phyloP scores from a whole-genome alignment of 2,329 filamentous ascomycete genomes.

The Calonectria henricotiae region DNA sequence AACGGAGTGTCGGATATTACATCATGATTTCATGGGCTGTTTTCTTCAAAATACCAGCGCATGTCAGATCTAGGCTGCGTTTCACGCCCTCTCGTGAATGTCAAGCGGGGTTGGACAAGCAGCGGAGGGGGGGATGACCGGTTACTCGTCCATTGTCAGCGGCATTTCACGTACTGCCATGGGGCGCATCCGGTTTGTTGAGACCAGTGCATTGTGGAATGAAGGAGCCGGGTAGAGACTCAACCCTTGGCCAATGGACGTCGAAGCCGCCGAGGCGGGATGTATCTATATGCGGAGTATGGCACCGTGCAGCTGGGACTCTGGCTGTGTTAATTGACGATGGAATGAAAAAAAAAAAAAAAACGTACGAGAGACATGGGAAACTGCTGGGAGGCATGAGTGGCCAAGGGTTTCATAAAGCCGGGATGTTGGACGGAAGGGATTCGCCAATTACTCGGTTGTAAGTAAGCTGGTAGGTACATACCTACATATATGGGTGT shows the following conservation, averaged over 20 bases:
- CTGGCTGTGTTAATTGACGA: constrained; percentile 1
- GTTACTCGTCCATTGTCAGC: background rate
- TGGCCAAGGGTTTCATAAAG: background rate
- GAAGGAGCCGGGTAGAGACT: constrained; percentile 32
- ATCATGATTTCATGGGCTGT: background rate
- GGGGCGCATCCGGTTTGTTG: constrained; percentile 27
- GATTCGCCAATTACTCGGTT: background rate
- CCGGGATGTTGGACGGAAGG: background rate
- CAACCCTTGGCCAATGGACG: constrained; percentile 18
- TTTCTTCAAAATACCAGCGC: background rate
- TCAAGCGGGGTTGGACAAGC: constrained; percentile 5
- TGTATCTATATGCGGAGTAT: constrained; percentile 28
- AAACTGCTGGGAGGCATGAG: background rate
- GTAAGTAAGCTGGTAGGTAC: background rate
- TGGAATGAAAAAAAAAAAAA: constrained; percentile 5
- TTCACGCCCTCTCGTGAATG: constrained; percentile 9
- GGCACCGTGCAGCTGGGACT: constrained; percentile 17
- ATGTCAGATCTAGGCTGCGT: background rate
- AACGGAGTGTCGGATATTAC: background rate
- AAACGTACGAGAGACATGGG: constrained; percentile 47
- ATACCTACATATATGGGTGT: background rate
- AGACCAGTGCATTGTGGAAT: constrained; percentile 33
- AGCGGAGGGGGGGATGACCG: background rate
- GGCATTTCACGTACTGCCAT: constrained; percentile 35
- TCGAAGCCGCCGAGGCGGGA: constrained; percentile 18